These are phyloP conservation scores for Pichia sp. DNA, from an alignment of 1,139 yeast genomes.

Conservation along the genomic window DNA sequence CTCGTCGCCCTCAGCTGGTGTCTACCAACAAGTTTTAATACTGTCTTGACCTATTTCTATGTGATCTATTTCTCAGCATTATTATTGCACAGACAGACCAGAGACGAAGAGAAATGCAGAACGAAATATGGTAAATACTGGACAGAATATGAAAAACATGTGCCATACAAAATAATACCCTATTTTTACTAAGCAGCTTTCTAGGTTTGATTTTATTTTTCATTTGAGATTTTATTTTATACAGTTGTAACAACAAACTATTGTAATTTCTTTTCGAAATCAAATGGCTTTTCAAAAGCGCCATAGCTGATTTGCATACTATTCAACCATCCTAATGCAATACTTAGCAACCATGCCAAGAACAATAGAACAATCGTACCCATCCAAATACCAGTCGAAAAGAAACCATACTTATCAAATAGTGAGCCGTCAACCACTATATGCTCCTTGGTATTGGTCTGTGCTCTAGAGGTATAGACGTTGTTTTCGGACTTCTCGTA, in stretches of 20 bases:
- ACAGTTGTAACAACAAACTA: conserved; percentile 24
- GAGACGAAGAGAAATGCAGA: conserved; percentile 91
- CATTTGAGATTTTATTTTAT: background rate
- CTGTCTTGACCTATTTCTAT: conserved; percentile 84
- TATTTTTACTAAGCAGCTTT: conserved; percentile 53
- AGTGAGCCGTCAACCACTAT: conserved; percentile 31
- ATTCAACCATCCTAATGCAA: conserved; percentile 58
- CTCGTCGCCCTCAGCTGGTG: conserved; percentile 90
- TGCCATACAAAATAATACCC: conserved; percentile 89
- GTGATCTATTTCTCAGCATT: conserved; percentile 76
- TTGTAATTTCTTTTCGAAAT: conserved; percentile 59
- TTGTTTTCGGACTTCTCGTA: conserved; percentile 9
- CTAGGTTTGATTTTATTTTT: background rate
- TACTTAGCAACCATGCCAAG: conserved; percentile 46
- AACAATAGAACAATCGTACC: conserved; percentile 53
- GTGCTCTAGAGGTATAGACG: background rate
- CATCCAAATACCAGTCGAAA: conserved; percentile 68
- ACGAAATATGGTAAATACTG: conserved; percentile 82
- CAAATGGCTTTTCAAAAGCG: conserved; percentile 67
- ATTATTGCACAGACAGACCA: conserved; percentile 77
- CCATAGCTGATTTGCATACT: conserved; percentile 63
- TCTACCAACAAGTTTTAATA: conserved; percentile 76
- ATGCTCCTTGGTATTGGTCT: background rate
- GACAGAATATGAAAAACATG: conserved; percentile 72
- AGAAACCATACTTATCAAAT: conserved; percentile 47